Percentiles rank a stretch among this genome's conserved stretches.
Conservation (phyloP, 2,329 filamentous ascomycete species). For the Phialocephala sp. region DNA sequence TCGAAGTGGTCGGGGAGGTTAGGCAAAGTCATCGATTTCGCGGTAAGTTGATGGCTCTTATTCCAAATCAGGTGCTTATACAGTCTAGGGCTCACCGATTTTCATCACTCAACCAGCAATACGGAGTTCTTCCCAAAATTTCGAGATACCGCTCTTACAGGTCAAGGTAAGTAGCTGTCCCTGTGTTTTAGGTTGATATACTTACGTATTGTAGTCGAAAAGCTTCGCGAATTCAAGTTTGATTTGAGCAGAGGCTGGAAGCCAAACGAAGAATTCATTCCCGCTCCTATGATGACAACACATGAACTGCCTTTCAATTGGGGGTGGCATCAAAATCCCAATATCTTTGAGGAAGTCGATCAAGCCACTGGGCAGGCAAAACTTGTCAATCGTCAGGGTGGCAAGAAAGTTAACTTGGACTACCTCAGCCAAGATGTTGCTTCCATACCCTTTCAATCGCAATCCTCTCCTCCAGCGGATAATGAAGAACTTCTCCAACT, state of each 20-base stretch:
- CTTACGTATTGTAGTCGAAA: slow-evolving; percentile 51
- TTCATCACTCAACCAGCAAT: slow-evolving; percentile 76
- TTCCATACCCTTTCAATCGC: slow-evolving; percentile 29
- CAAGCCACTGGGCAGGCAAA: slow-evolving; percentile 41
- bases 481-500: slow-evolving; percentile 66
- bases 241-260: slow-evolving; percentile 64
- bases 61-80: background rate
- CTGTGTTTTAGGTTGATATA: background rate
- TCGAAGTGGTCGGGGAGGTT: slow-evolving; percentile 75
- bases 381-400: slow-evolving; percentile 37
- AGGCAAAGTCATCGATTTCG: slow-evolving; percentile 86
- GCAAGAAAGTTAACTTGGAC: slow-evolving; percentile 29
- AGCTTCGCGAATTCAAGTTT: slow-evolving; percentile 70
- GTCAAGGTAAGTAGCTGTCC: slow-evolving; percentile 61
- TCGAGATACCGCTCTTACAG: slow-evolving; percentile 71
- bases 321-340: slow-evolving; percentile 85
- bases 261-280: slow-evolving; percentile 72
- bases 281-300: slow-evolving; percentile 79
- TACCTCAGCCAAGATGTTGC: slow-evolving; percentile 35
- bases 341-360: slow-evolving; percentile 52
- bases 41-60: slow-evolving; percentile 48
- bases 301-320: slow-evolving; percentile 77
- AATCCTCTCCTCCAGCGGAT: slow-evolving; percentile 27
- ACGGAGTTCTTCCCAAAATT: slow-evolving; percentile 75
- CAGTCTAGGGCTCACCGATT: slow-evolving; percentile 74